These are phyloP conservation scores for Gossypium longicalyx DNA, from an alignment of 345 rosid species.

Conservation along the genomic window DNA sequence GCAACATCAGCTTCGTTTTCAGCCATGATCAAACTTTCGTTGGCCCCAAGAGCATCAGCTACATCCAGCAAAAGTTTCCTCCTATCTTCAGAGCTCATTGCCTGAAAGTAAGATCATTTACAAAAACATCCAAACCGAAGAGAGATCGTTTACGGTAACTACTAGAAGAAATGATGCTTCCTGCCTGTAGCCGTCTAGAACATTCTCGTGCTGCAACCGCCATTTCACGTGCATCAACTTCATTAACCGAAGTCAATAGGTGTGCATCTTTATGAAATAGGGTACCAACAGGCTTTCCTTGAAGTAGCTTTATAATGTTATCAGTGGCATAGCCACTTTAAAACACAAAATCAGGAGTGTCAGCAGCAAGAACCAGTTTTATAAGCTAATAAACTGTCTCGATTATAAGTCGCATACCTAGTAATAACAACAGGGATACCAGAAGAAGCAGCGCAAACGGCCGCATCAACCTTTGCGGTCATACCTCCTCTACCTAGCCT, in stretches of 20 bases:
- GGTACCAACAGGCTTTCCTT: slow-evolving; percentile 46
- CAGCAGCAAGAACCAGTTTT: background rate
- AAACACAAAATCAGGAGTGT: background rate
- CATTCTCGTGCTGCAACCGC: slow-evolving; percentile 52
- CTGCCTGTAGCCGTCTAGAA: slow-evolving; percentile 52
- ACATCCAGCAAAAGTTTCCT: slow-evolving; percentile 41
- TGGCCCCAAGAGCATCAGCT: slow-evolving; percentile 47
- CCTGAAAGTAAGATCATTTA: slow-evolving; percentile 22
- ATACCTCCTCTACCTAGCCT: slow-evolving; percentile 54
- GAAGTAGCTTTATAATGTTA: slow-evolving; percentile 44
- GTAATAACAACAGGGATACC: slow-evolving; percentile 73
- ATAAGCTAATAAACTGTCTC: background rate
- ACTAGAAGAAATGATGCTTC: background rate
- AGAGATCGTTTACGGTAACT: background rate
- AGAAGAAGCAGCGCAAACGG: slow-evolving; percentile 38
- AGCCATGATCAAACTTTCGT: slow-evolving; percentile 34
- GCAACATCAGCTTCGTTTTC: slow-evolving; percentile 53
- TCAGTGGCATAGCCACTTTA: slow-evolving; percentile 45
- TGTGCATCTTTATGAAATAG: slow-evolving; percentile 48
- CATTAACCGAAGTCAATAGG: slow-evolving; percentile 32
- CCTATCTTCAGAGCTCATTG: slow-evolving; percentile 37
- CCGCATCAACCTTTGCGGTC: too few species aligned
- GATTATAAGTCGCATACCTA: slow-evolving; percentile 32
- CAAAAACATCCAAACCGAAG: background rate
- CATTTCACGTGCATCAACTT: slow-evolving; percentile 40